phyloP scores from a whole-genome alignment of 805 yeast species.

The Barnettozyma botsteinii region DNA sequence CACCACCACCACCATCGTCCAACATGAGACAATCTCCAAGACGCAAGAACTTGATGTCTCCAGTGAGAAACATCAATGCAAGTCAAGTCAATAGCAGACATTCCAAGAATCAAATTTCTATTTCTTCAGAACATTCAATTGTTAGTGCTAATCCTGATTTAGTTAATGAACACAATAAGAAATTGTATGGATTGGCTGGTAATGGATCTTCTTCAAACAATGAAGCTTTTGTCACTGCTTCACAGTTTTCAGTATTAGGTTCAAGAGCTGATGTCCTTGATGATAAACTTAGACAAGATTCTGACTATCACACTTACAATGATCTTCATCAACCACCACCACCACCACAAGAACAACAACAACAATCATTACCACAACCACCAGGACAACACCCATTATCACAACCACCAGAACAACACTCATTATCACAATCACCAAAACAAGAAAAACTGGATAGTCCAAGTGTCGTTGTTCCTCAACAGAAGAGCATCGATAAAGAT shows the following conservation, averaged over 20 bases:
- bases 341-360: background rate
- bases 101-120: constrained; percentile 15
- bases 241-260: constrained; percentile 28
- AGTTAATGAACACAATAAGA: constrained; percentile 7
- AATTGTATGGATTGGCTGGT: constrained; percentile 17
- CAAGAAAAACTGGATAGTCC: background rate
- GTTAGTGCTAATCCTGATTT: constrained; percentile 12
- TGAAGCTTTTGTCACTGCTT: constrained; percentile 36
- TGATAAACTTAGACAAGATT: background rate
- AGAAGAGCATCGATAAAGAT: background rate
- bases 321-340: background rate
- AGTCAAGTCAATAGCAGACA: background rate
- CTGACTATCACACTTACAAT: background rate
- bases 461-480: background rate
- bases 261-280: constrained; percentile 1
- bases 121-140: constrained; percentile 23
- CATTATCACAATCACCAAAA: background rate
- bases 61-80: background rate
- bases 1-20: background rate
- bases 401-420: background rate
- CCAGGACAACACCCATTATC: too few relatives aligned
- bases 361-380: background rate
- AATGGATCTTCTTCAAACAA: constrained; percentile 15
- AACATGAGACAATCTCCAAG: background rate
- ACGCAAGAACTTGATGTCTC: background rate